Evolutionary conservation across 2,329 filamentous ascomycete genomes (phyloP).

Genomic region (Aspergillus caelatus): DNA sequence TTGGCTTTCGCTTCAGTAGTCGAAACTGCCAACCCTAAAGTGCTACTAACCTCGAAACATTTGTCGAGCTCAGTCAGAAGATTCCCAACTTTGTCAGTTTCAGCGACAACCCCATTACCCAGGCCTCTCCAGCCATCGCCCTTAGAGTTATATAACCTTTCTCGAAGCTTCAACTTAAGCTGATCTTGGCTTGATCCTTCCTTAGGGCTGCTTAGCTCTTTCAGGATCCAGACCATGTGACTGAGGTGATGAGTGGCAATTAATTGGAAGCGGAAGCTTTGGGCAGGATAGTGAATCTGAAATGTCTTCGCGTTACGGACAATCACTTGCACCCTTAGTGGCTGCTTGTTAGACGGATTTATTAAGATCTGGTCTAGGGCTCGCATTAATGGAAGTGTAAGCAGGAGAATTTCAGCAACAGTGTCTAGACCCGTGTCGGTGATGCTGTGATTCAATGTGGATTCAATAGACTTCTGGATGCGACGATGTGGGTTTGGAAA

Average conservation of each 20-base stretch:
- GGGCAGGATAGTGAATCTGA: slow-evolving; percentile 38
- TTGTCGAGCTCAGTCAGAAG: slow-evolving; percentile 37
- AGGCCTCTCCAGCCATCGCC: slow-evolving; percentile 46
- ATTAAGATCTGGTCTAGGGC: slow-evolving; percentile 39
- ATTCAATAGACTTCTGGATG: slow-evolving; percentile 42
- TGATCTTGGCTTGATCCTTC: slow-evolving; percentile 21
- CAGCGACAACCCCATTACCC: slow-evolving; percentile 40
- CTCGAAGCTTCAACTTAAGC: slow-evolving; percentile 28
- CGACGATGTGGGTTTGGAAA: slow-evolving; percentile 43
- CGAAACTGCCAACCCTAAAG: background rate
- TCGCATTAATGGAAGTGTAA: slow-evolving; percentile 42
- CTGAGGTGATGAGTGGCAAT: slow-evolving; percentile 30
- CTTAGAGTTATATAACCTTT: slow-evolving; percentile 38
- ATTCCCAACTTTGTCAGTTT: slow-evolving; percentile 34
- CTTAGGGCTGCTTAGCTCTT: slow-evolving; percentile 26
- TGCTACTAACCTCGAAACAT: slow-evolving; percentile 25
- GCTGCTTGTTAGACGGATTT: slow-evolving; percentile 25
- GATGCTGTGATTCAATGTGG: slow-evolving; percentile 37
- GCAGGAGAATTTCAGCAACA: slow-evolving; percentile 34
- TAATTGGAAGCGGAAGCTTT: slow-evolving; percentile 38
- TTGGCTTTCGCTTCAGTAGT: background rate
- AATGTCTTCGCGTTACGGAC: slow-evolving; percentile 40
- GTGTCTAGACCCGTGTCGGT: slow-evolving; percentile 33
- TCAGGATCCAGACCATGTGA: slow-evolving; percentile 40
- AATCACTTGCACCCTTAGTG: slow-evolving; percentile 34